Evolutionary conservation across 164 flowering plant genomes (phyloP).

Genomic region (Vitis amurensis): DNA sequence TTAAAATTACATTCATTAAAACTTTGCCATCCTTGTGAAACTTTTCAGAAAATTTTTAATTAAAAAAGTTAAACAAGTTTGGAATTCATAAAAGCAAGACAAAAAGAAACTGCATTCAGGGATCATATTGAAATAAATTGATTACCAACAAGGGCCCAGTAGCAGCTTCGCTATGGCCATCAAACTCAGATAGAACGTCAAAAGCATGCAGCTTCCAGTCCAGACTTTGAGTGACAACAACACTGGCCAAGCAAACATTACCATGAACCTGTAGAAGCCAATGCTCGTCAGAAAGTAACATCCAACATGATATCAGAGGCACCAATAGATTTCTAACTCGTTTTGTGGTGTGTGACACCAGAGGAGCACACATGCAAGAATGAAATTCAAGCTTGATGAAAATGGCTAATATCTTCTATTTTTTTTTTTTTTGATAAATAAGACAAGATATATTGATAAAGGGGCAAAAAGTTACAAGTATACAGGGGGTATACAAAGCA

Average conservation of each 20-base stretch:
- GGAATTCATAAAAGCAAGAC: neutral
- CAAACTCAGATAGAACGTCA: conserved; percentile 91
- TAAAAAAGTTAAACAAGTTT: neutral
- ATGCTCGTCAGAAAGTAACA: too few species aligned
- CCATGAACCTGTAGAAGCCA: conserved; percentile 68
- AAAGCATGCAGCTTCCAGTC: conserved; percentile 99
- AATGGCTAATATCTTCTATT: too few species aligned
- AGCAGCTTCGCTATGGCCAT: conserved; percentile 68
- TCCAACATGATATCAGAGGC: too few species aligned
- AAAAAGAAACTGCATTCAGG: neutral
- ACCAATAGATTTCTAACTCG: too few species aligned
- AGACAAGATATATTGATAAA: too few species aligned
- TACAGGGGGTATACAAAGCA: too few species aligned
- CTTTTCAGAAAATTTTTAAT: neutral
- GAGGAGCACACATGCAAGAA: too few species aligned
- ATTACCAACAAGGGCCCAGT: conserved; percentile 91
- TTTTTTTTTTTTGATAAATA: too few species aligned
- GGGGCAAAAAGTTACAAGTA: too few species aligned
- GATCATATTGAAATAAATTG: neutral
- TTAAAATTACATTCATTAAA: neutral
- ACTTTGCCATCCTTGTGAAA: neutral
- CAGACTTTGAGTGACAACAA: conserved; percentile 91
- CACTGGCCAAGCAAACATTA: conserved; percentile 94
- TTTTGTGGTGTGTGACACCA: too few species aligned
- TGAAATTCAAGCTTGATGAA: too few species aligned